These are phyloP conservation scores for Leucocoprinus sp. DNA, from an alignment of 768 basidiomycete species.

Conservation along the genomic window DNA sequence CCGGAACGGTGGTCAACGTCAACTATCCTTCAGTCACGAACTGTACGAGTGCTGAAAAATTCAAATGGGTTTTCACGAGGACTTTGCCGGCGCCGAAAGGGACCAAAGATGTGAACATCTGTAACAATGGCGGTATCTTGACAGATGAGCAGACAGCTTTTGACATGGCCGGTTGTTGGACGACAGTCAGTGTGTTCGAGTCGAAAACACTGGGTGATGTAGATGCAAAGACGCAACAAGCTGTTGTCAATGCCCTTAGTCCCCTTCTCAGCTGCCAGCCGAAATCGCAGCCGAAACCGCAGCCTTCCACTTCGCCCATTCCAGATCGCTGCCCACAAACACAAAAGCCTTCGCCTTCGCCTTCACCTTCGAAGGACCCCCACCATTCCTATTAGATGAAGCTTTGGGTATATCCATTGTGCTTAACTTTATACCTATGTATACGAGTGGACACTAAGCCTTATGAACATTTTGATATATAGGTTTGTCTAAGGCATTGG, in stretches of 20 bases:
- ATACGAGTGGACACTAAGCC: too few relatives aligned
- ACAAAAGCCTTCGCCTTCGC: too few relatives aligned
- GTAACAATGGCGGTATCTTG: conserved; percentile 28
- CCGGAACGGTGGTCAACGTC: conserved; percentile 30
- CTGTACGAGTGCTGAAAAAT: conserved; percentile 24
- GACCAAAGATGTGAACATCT: conserved; percentile 29
- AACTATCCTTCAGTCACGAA: conserved; percentile 28
- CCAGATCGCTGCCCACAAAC: too few relatives aligned
- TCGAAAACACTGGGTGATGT: conserved; percentile 30
- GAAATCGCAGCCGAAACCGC: too few relatives aligned
- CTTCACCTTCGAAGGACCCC: too few relatives aligned
- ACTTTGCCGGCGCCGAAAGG: conserved; percentile 16
- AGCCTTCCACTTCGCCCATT: too few relatives aligned
- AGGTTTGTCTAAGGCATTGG: too few relatives aligned
- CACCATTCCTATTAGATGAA: too few relatives aligned
- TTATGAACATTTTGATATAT: too few relatives aligned
- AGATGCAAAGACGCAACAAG: conserved; percentile 23
- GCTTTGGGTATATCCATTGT: too few relatives aligned
- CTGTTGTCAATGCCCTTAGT: conserved; percentile 22
- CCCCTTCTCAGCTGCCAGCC: conserved; percentile 21
- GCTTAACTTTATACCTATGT: too few relatives aligned
- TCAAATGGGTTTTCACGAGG: conserved; percentile 31
- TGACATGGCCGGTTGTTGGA: conserved; percentile 24
- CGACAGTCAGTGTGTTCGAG: conserved; percentile 31
- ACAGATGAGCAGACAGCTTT: conserved; percentile 30